These are phyloP conservation scores for Xylariaceae sp. DNA, from an alignment of 2,329 filamentous ascomycete genomes.

Conservation along the genomic window DNA sequence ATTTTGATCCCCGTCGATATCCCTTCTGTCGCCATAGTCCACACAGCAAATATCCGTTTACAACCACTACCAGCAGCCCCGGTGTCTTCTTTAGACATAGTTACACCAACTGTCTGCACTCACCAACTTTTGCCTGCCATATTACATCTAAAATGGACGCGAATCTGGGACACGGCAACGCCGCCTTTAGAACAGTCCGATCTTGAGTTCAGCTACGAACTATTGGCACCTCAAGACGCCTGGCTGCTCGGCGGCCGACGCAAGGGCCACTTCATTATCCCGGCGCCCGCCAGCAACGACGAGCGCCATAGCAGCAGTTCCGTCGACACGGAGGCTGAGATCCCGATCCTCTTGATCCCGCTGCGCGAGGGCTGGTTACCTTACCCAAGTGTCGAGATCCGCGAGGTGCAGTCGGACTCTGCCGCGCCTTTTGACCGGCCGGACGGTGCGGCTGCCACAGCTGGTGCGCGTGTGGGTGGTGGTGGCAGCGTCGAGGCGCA, in stretches of 20 bases:
- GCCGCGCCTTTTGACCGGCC: not conserved
- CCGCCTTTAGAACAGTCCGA: conserved; percentile 44
- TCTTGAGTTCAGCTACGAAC: conserved; percentile 82
- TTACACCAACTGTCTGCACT: conserved; percentile 54
- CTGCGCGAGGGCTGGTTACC: conserved; percentile 78
- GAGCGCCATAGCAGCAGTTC: conserved; percentile 44
- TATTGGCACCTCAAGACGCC: conserved; percentile 72
- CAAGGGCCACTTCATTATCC: conserved; percentile 76
- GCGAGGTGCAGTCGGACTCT: conserved; percentile 54
- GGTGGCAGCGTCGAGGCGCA: too few species aligned
- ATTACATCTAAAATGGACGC: conserved; percentile 67
- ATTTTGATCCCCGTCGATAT: conserved; percentile 92
- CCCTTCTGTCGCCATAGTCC: conserved; percentile 79
- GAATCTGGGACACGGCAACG: conserved; percentile 62
- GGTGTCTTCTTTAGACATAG: conserved; percentile 34
- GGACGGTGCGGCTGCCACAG: conserved; percentile 17
- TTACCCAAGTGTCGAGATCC: conserved; percentile 79
- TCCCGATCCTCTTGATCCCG: conserved; percentile 80
- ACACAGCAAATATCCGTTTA: conserved; percentile 74
- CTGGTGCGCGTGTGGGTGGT: conserved; percentile 28
- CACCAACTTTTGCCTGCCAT: conserved; percentile 71
- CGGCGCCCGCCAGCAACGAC: conserved; percentile 38
- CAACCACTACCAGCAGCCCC: conserved; percentile 42
- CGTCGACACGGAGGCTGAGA: conserved; percentile 57
- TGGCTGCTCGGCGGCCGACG: conserved; percentile 88